A percentile compares a stretch with the other conserved stretches of the same genome.
Conservation (phyloP, 129 eudicot species). For the Lonicera japonica region DNA sequence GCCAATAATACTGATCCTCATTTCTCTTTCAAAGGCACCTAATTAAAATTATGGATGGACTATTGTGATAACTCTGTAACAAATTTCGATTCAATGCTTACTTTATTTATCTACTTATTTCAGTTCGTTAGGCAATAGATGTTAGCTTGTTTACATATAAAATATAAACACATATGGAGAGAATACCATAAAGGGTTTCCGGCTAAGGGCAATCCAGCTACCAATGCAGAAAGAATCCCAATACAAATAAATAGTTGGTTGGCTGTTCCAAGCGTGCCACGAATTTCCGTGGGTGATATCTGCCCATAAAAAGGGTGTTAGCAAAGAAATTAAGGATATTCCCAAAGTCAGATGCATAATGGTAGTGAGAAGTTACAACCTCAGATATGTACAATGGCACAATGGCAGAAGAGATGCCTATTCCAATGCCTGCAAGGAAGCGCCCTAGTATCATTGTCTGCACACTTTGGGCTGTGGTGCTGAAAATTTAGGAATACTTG, state of each 20-base stretch:
- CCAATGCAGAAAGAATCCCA: conserved; percentile 86
- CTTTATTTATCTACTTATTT: neutral
- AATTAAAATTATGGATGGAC: neutral
- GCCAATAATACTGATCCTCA: neutral
- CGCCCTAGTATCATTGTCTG: conserved; percentile 87
- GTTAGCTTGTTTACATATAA: neutral
- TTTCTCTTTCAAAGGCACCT: neutral
- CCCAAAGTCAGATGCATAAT: neutral
- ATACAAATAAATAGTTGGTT: conserved; percentile 88
- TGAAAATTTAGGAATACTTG: conserved; percentile 24
- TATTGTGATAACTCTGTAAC: neutral
- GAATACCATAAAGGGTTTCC: conserved; percentile 62
- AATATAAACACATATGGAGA: conserved; percentile 1
- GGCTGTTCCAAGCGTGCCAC: conserved; percentile 95
- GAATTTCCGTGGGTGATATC: conserved; percentile 97
- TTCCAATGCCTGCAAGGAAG: conserved; percentile 85
- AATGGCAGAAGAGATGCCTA: conserved; percentile 93
- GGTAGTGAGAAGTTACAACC: conserved; percentile 35
- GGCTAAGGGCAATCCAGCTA: conserved; percentile 86
- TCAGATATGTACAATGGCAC: conserved; percentile 96
- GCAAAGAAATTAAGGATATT: conserved; percentile 3
- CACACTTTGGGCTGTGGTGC: conserved; percentile 69
- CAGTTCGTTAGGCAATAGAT: neutral
- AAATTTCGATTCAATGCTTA: neutral
- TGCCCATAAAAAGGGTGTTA: conserved; percentile 23